A percentile compares a stretch with the other conserved stretches of the same genome.
These are phyloP conservation scores for Rosa hybrid DNA, from an alignment of 331 rosid genomes.

Conservation along the genomic window DNA sequence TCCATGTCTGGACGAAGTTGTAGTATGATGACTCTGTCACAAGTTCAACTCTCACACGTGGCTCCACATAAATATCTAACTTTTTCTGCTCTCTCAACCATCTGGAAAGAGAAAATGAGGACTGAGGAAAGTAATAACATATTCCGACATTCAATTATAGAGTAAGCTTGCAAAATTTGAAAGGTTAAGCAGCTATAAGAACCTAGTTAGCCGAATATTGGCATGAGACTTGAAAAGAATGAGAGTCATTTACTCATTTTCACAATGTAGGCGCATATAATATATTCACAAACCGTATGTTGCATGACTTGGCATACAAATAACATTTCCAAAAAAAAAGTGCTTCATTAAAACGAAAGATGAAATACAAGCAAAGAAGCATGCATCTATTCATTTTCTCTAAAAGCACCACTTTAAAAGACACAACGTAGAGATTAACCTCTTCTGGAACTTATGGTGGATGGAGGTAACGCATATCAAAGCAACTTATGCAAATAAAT, in stretches of 20 bases:
- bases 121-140: constrained; percentile 17
- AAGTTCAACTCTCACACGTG: constrained; percentile 75
- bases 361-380: neutral
- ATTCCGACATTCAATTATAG: constrained; percentile 2
- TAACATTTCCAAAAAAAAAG: neutral
- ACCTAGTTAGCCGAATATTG: neutral
- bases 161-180: neutral
- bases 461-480: constrained; percentile 19
- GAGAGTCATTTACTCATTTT: neutral
- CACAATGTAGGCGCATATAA: neutral
- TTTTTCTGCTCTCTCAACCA: constrained; percentile 83
- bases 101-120: constrained; percentile 41
- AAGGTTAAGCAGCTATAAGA: neutral
- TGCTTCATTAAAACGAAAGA: neutral
- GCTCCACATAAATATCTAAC: constrained; percentile 78
- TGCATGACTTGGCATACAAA: neutral
- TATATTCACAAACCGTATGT: neutral
- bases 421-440: neutral
- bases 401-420: neutral
- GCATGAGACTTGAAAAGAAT: neutral
- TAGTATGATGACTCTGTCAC: constrained; percentile 71
- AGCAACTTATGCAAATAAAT: constrained; percentile 1
- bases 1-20: constrained; percentile 77
- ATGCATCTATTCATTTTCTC: neutral
- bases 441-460: constrained; percentile 19